Base-by-base conservation (phyloP, 257 asterid species). In the Rauvolfia tetraphylla region DNA sequence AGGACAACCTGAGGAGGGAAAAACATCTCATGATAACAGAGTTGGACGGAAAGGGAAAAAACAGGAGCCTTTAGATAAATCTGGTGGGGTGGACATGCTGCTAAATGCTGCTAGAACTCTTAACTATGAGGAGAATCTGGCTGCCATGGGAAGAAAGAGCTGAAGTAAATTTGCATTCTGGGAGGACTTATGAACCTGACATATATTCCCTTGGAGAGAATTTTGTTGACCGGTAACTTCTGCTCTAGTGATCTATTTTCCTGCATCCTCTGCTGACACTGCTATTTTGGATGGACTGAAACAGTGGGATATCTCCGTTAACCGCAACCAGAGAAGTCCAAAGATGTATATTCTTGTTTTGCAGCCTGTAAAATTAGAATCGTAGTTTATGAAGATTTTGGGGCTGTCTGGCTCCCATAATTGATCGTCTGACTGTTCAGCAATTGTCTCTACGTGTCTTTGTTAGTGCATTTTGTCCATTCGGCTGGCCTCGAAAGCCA, bases 41-140 rank as follows among this genome's bases (percentile, higher is more conserved):
- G 17, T 59, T 49, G 39, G 65, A 33, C 44, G 65, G 20, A 72
- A 80, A 56, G 79, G 58, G 0, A 83, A 80, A 78, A 71, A 57
- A 23, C 81, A 76, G 51, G 90, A 84, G 49, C 85, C 76, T 39
- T 66, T 79, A 34, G 78, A 83, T 72, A 88, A 86, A 76, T 80
- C 97, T 39, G 98, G 96, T 58, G 96, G 93, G 17, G 87, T 92
- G 83, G 97, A 92, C 75, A 89, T 92, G 98, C 96, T 93, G 82
- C 79, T 92, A 49, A 87, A 82, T 78, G 98, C 98, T 65, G 96
- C 94, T 63, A 84, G 81, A 82, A 88, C 96, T 76, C 86, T 93
- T 72, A 92, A 90, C 82, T 79, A 75, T 34, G 93, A 90, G 77
- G 97, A 89, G 75, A 86, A 81, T 76, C 57, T 83, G 72, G 87